Evolutionary conservation across 163 green algal species (phyloP).

Genomic region (Scenedesmus sp.): DNA sequence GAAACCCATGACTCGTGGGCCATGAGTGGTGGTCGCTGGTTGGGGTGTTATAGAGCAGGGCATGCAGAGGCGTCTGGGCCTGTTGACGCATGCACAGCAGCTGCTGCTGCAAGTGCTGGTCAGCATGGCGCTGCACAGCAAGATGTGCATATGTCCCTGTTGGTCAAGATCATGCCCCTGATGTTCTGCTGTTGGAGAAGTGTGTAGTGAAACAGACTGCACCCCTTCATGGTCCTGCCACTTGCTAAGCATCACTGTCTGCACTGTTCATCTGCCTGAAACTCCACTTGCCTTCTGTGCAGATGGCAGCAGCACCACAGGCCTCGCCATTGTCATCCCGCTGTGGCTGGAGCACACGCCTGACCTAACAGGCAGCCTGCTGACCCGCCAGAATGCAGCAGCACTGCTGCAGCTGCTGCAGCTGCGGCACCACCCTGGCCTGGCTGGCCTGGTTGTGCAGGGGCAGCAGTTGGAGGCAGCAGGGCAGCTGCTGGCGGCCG

Average conservation of each 20-base stretch:
- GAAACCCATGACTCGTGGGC: not conserved
- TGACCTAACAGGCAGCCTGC: slow-evolving; percentile 74
- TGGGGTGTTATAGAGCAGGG: too few species aligned
- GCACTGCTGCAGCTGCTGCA: slow-evolving; percentile 67
- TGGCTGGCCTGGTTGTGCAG: slow-evolving; percentile 33
- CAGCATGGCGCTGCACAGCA: not conserved
- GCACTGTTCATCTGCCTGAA: not conserved
- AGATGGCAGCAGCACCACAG: slow-evolving; percentile 41
- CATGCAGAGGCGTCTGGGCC: not conserved
- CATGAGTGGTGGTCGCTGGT: too few species aligned
- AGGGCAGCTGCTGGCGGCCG: not conserved
- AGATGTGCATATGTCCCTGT: not conserved
- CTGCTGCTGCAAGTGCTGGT: not conserved
- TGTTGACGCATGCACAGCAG: not conserved
- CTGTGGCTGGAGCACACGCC: slow-evolving; percentile 80
- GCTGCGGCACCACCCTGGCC: slow-evolving; percentile 32
- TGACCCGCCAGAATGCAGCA: slow-evolving; percentile 73
- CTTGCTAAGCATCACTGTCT: too few species aligned
- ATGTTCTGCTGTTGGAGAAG: too few species aligned
- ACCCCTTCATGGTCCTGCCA: not conserved
- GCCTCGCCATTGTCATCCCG: slow-evolving; percentile 72
- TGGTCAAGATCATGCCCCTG: too few species aligned
- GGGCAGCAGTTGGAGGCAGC: slow-evolving; percentile 32
- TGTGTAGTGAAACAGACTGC: not conserved
- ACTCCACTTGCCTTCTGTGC: not conserved